Evolutionary conservation across 352 stramenopile species (phyloP), one percentile per base, ranked within the genome.

Genomic region (Pythium aphanidermatum): DNA sequence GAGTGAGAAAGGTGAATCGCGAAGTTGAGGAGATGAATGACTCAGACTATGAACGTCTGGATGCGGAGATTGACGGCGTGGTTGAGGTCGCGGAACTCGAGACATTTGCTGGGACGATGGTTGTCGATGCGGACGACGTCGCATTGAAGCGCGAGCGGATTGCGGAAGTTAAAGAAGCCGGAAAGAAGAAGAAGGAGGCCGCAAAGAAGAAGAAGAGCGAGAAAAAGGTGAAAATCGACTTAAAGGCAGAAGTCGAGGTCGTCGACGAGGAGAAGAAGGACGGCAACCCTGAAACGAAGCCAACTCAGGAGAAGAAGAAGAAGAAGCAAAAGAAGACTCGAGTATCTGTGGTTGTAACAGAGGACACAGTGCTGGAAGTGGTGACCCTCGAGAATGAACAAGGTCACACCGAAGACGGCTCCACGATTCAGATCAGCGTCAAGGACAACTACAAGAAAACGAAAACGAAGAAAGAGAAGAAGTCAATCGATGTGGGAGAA

Each of bases 51-150:
- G 51, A 54, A 44, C 43, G 30, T n/a, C 39, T 36, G 20, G 51
- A 60, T 21, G 24, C 26, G 11, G 51, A 60, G 39, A 57, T 62
- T 19, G 54, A 62, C 21, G 34, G 21, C 33, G 54, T 47, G 13
- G 54, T 62, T 16, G 54, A 52, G 19, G 11, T 29, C 16, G 35
- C 39, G 3, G 54, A 39, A 42, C 42, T 53, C 23, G 21, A 49
- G 14, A 33, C 26, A 19, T 62, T 62, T 38, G 54, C 54, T 42
- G 54, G 54, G 1, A 50, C 54, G 9, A 57, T 62, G 54, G 27
- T 62, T 23, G 36, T 62, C 3, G 54, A 62, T 32, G 54, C 46
- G 5, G 54, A 57, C 41, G 54, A 62, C 38, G 35, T 57, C 21
- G 27, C 14, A 6, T 8, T 46, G 23, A 31, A 55, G 44, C 51